Percentiles rank a stretch among this genome's conserved stretches.
Conservation (phyloP, 1,284 basidiomycete genomes). For the Apiotrichum akiyoshidainum region DNA sequence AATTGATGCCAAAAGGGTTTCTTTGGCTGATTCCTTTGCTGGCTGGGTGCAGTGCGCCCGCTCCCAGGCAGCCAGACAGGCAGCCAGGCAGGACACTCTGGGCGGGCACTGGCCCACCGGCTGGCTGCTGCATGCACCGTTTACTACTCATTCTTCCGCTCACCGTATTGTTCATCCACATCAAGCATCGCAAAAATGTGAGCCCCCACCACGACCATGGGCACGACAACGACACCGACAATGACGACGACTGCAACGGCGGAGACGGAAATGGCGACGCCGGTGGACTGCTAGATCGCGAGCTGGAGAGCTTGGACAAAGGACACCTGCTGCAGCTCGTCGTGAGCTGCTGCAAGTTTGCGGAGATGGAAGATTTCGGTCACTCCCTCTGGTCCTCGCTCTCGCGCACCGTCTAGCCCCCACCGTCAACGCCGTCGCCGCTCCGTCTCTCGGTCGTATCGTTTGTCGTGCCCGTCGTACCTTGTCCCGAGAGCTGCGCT, state of each 20-base stretch:
- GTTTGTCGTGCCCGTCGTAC: not conserved
- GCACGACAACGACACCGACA: not conserved
- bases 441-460: not conserved
- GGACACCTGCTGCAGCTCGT: no score
- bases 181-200: slow-evolving; percentile 16
- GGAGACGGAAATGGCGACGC: not conserved
- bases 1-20: no score
- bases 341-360: no score
- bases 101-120: not conserved
- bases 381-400: not conserved
- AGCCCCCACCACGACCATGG: not conserved
- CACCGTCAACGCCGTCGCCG: no score
- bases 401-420: not conserved
- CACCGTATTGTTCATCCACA: slow-evolving; percentile 2
- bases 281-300: not conserved
- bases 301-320: no score
- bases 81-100: not conserved
- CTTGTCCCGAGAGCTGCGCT: not conserved
- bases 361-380: no score
- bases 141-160: not conserved
- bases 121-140: not conserved
- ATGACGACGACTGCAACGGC: not conserved
- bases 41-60: no score
- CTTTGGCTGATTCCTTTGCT: no score
- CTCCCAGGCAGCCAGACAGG: no score